A percentile compares a stretch with the other conserved stretches of the same genome.
phyloP scores from a whole-genome alignment of 768 basidiomycete genomes.

The Macrolepiota albuminosa region DNA sequence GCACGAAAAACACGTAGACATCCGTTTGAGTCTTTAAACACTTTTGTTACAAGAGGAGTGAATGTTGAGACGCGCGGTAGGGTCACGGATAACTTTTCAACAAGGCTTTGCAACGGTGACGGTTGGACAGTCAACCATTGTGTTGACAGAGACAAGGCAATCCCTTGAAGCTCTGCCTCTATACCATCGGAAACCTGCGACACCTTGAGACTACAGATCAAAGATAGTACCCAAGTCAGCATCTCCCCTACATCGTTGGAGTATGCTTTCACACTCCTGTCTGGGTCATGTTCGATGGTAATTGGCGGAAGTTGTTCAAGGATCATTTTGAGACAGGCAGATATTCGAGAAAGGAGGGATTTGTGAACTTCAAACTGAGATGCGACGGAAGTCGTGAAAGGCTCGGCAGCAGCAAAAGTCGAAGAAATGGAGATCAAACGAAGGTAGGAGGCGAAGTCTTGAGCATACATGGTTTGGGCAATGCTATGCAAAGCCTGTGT shows the following conservation, averaged over 20 bases:
- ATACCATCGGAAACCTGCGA: not conserved
- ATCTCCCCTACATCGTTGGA: constrained; percentile 7
- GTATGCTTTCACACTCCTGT: not conserved
- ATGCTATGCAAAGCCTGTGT: constrained; percentile 37
- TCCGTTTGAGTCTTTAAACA: constrained; percentile 10
- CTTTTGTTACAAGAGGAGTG: constrained; percentile 12
- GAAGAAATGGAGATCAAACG: constrained; percentile 25
- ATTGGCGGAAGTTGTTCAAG: not conserved
- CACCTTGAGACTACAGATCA: not conserved
- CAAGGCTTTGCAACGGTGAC: constrained; percentile 4
- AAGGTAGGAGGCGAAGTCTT: constrained; percentile 23
- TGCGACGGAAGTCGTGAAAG: not conserved
- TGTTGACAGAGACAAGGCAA: constrained; percentile 11
- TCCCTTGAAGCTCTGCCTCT: constrained; percentile 7
- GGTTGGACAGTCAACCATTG: constrained; percentile 5
- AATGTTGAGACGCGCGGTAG: constrained; percentile 22
- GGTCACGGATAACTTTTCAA: constrained; percentile 21
- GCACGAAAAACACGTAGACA: constrained; percentile 12
- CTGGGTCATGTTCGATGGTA: not conserved
- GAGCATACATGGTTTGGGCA: constrained; percentile 5
- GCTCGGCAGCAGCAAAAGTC: constrained; percentile 4
- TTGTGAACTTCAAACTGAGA: not conserved
- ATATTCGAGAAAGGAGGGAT: constrained; percentile 1
- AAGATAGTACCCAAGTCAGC: constrained; percentile 1
- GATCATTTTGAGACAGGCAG: constrained; percentile 3